phyloP scores from a whole-genome alignment of 2,329 filamentous ascomycete species.

The Claviceps fusiformis region DNA sequence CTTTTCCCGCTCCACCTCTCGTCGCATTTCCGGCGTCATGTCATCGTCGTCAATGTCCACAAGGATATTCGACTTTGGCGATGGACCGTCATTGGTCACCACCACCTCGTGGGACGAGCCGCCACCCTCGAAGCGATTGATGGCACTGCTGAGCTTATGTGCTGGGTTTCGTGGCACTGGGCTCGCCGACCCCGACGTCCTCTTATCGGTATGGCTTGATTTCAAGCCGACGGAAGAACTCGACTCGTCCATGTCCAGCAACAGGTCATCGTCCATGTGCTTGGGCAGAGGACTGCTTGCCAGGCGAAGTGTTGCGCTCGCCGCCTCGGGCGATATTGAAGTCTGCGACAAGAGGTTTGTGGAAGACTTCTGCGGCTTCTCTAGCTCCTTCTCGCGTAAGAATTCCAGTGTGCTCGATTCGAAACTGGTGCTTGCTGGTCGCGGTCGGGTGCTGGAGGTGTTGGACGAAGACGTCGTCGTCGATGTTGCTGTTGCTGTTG shows the following conservation, averaged over 20 bases:
- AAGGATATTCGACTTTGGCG: conserved; percentile 48
- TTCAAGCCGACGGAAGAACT: conserved; percentile 39
- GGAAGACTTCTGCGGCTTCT: conserved; percentile 21
- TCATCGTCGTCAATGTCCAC: conserved; percentile 50
- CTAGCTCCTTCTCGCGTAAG: conserved; percentile 59
- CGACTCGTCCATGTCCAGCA: conserved; percentile 60
- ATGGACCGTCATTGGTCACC: conserved; percentile 14
- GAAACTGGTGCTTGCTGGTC: conserved; percentile 72
- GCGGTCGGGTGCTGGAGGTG: conserved; percentile 33
- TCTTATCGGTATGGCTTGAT: conserved; percentile 41
- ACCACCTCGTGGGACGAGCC: conserved; percentile 20
- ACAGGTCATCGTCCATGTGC: conserved; percentile 41
- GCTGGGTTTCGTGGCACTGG: conserved; percentile 73
- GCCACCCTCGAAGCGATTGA: conserved; percentile 68
- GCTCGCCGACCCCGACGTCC: conserved; percentile 58
- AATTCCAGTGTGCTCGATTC: conserved; percentile 67
- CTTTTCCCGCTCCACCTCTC: conserved; percentile 72
- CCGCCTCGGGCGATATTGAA: neutral
- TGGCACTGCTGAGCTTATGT: conserved; percentile 84
- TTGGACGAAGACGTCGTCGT: conserved; percentile 10
- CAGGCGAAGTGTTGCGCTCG: neutral
- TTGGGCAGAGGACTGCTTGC: neutral
- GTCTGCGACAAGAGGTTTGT: neutral
- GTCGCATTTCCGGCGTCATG: conserved; percentile 73
- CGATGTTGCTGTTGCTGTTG: neutral